Base-by-base conservation (phyloP, 1,284 basidiomycete species). In the Psilocybe mexicana region DNA sequence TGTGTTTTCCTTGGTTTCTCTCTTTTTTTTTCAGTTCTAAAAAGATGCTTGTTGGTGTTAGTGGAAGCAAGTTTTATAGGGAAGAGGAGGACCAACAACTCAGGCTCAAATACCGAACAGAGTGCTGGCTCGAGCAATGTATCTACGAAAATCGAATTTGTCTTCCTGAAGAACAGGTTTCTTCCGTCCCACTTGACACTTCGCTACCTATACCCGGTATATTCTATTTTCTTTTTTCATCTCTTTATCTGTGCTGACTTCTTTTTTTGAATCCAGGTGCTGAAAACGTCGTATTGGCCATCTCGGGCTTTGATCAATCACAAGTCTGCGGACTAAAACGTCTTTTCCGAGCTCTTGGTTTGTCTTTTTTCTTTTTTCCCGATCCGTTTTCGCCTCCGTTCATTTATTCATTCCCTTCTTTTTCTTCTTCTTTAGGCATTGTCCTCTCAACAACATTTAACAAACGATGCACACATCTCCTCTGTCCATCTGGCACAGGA, bases 71-170 rank as follows among this genome's bases (percentile, higher is more conserved):
- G 58, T 63, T 89, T 8, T 88, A 78, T 63, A 73, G 70, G 3
- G 76, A 79, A 24, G 86, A 88, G 64, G 64, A 69, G 3, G 80
- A 84, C 52, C 71, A 74, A 11, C 30, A 47, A 0, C 65, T 76
- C 60, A 79, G 79, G 43, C 56, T 62, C 0, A 86, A 85, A 65
- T 90, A 85, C 66, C 79, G 91, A 43, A 93, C 90, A 0, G 90
- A 93, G 68, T 93, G 89, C 65, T 93, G 90, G 90, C 75, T 93
- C 0, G 90, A 93, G 69, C 81, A 82, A 52, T 93, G 88, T 63
- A 76, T 92, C 11, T 87, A 82, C 55, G 83, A 85, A 61, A 85
- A 88, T 46, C 78, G 81, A 12, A 73, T 92, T 55, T 87, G 86
- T 67, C 67, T 70, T 18, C 73, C 80, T 0, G 79, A 82, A 1